A percentile compares a stretch with the other conserved stretches of the same genome.
These are phyloP conservation scores for Aspergillus persii DNA, from an alignment of 2,329 filamentous ascomycete species.

Conservation along the genomic window DNA sequence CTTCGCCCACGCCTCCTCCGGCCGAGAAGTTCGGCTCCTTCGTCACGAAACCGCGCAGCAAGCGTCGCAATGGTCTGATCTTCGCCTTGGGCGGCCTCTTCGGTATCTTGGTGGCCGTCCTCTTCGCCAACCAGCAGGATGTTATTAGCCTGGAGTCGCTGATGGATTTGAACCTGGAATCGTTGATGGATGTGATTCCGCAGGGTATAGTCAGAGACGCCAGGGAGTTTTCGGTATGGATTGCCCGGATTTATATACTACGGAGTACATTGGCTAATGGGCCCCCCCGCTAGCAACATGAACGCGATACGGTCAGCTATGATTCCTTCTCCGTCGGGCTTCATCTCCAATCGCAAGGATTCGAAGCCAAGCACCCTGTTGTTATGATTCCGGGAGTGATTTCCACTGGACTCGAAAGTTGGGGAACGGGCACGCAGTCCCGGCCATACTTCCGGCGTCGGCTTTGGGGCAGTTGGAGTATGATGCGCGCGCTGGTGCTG, in stretches of 20 bases:
- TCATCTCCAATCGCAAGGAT: slow-evolving; percentile 75
- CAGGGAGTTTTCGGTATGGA: slow-evolving; percentile 71
- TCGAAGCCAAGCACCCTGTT: slow-evolving; percentile 79
- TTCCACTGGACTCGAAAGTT: slow-evolving; percentile 93
- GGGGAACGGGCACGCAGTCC: slow-evolving; percentile 84
- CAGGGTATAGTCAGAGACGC: slow-evolving; percentile 83
- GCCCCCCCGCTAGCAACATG: slow-evolving; percentile 61
- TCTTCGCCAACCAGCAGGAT: slow-evolving; percentile 87
- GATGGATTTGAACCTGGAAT: slow-evolving; percentile 74
- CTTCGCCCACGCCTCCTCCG: not conserved
- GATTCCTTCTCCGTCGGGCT: slow-evolving; percentile 91
- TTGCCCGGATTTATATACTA: slow-evolving; percentile 24
- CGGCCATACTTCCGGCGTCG: slow-evolving; percentile 90
- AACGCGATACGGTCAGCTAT: slow-evolving; percentile 84
- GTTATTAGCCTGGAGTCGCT: slow-evolving; percentile 79
- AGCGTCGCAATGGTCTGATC: slow-evolving; percentile 75
- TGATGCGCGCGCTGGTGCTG: slow-evolving; percentile 92
- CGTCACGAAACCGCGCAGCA: slow-evolving; percentile 50
- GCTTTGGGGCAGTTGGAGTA: slow-evolving; percentile 97
- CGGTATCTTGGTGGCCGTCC: slow-evolving; percentile 80
- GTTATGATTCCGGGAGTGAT: slow-evolving; percentile 99
- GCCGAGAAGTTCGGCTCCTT: slow-evolving; percentile 24
- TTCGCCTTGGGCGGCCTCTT: slow-evolving; percentile 88
- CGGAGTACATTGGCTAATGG: slow-evolving; percentile 6
- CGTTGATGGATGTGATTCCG: slow-evolving; percentile 81